Conservation (phyloP, 1,139 yeast species). For the Geotrichum australiense region DNA sequence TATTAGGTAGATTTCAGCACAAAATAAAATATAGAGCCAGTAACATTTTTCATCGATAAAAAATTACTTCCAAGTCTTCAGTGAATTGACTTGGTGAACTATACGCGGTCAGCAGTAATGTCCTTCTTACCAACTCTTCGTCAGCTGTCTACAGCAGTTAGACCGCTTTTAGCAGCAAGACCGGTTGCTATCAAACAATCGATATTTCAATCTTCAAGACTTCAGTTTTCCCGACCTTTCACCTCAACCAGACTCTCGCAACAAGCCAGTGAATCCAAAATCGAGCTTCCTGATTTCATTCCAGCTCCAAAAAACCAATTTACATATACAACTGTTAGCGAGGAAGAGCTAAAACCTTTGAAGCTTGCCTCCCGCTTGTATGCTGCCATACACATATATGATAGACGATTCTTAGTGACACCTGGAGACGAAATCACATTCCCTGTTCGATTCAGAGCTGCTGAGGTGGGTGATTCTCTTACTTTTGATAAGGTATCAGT, state of each 20-base stretch:
- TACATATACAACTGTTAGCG: slow-evolving; percentile 11
- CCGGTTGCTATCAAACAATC: too few relatives aligned
- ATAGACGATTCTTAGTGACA: slow-evolving; percentile 82
- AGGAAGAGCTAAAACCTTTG: slow-evolving; percentile 45
- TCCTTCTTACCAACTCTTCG: too few relatives aligned
- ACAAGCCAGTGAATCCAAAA: slow-evolving; percentile 2
- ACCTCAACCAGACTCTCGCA: slow-evolving; percentile 3
- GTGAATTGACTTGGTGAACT: too few relatives aligned
- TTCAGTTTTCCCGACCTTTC: slow-evolving; percentile 7
- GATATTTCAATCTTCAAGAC: too few relatives aligned
- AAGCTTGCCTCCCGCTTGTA: slow-evolving; percentile 60
- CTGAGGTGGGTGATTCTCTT: slow-evolving; percentile 73
- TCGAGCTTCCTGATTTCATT: slow-evolving; percentile 16
- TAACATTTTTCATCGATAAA: too few relatives aligned
- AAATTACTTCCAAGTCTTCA: too few relatives aligned
- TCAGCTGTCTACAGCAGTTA: too few relatives aligned
- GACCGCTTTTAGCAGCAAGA: too few relatives aligned
- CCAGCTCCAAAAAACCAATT: slow-evolving; percentile 16
- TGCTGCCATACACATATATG: slow-evolving; percentile 76
- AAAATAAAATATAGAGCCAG: too few relatives aligned
- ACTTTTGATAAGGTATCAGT: slow-evolving; percentile 67
- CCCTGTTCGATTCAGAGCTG: slow-evolving; percentile 70
- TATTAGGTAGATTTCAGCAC: too few relatives aligned
- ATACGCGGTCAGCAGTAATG: too few relatives aligned
- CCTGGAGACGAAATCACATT: slow-evolving; percentile 78